Evolutionary conservation across 2,329 filamentous ascomycete genomes (phyloP), one percentile per base, ranked within the genome.

Genomic region (Aspergillus brunneoviolaceus): DNA sequence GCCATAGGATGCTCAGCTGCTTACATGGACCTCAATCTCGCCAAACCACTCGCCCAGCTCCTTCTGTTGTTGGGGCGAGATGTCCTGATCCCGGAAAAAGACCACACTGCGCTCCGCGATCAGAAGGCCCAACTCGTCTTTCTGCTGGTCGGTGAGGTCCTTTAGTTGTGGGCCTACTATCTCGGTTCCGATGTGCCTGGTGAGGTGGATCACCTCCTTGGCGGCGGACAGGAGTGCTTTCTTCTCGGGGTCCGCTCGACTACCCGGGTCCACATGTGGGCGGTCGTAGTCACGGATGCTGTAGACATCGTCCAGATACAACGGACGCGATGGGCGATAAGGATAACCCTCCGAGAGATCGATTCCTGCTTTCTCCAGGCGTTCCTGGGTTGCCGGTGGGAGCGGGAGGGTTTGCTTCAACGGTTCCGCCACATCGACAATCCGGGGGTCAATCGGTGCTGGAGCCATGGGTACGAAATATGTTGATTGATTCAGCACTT

Each of bases 261-360:
- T 80, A 2, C 87, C 87, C 0, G 86, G 82, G 54, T 91, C 88
- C 11, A 83, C 67, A 58, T 89, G 81, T 19, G 77, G 73, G 27
- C 82, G 82, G 62, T 82, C 83, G 59, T 82, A 72, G 71, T 84
- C 80, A 19, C 89, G 79, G 69, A 92, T 88, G 51, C 84, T 84
- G 74, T 85, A 85, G 3, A 88, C 86, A 64, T 91, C 89, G 59
- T 92, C 85, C 0, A 91, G 77, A 65, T 87, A 91, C 1, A 91
- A 76, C 0, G 89, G 89, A 51, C 82, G 81, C 0, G 85, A 82
- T 1, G 88, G 88, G 0, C 88, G 84, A 67, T 91, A 90, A 0
- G 89, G 89, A 64, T 91, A 91, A 0, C 89, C 89, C 1, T 85
- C 76, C 0, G 86, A 88, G 2, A 91, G 79, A 69, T 92, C 87